These are phyloP conservation scores for Tricholoma terreum DNA, from an alignment of 768 basidiomycete species.

Conservation along the genomic window DNA sequence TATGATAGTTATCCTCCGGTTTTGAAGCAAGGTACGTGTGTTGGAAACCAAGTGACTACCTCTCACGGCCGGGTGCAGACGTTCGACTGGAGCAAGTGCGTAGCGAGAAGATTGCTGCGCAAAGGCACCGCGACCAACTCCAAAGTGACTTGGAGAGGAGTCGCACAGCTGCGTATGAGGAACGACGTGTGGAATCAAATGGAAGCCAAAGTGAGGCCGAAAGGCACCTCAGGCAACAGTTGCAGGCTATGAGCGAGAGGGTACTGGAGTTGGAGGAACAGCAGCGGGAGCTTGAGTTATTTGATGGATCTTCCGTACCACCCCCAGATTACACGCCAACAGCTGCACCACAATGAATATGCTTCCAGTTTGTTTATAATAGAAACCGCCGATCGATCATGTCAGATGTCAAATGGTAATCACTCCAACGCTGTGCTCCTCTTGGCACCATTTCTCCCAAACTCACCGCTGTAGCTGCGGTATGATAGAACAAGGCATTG, in stretches of 20 bases:
- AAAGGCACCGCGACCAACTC: not conserved
- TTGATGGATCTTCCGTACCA: not conserved
- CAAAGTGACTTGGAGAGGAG: constrained; percentile 1
- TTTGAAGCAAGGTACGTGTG: no score
- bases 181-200: not conserved
- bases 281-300: constrained; percentile 4
- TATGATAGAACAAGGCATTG: no score
- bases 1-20: no score
- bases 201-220: not conserved
- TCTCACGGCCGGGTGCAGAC: not conserved
- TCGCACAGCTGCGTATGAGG: not conserved
- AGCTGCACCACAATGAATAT: no score
- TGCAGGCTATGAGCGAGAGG: constrained; percentile 4
- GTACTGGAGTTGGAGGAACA: constrained; percentile 8
- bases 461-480: no score
- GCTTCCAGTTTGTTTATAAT: no score
- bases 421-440: no score
- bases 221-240: constrained; percentile 1
- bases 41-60: not conserved
- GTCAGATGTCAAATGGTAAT: no score
- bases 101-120: not conserved
- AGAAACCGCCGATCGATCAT: no score
- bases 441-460: no score
- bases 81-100: not conserved
- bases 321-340: not conserved